A percentile compares a stretch with the other conserved stretches of the same genome.
These are phyloP conservation scores for Pseudocercospora fijiensis DNA, from an alignment of 2,329 filamentous ascomycete species.

Conservation along the genomic window DNA sequence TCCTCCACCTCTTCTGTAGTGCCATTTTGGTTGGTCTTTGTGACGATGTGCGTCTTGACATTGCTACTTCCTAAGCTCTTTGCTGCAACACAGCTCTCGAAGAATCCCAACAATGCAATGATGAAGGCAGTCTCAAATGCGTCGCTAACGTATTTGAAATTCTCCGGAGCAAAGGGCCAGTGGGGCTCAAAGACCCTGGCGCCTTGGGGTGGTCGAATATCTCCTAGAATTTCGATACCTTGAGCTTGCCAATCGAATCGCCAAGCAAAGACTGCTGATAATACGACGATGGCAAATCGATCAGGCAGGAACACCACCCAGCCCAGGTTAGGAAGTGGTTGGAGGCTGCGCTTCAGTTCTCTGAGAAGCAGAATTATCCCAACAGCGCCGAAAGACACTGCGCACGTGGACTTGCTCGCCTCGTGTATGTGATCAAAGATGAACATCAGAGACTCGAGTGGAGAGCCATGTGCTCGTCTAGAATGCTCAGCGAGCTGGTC, in stretches of 20 bases:
- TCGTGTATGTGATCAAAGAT: slow-evolving; percentile 65
- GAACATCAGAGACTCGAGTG: slow-evolving; percentile 80
- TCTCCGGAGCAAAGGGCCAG: slow-evolving; percentile 75
- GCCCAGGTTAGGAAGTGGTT: slow-evolving; percentile 66
- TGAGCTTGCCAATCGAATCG: slow-evolving; percentile 72
- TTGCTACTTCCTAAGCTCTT: slow-evolving; percentile 73
- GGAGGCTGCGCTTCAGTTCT: slow-evolving; percentile 75
- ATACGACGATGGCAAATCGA: slow-evolving; percentile 81
- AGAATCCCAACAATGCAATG: slow-evolving; percentile 94
- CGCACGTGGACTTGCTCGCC: slow-evolving; percentile 71
- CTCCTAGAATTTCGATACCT: slow-evolving; percentile 80
- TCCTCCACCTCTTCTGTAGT: slow-evolving; percentile 36
- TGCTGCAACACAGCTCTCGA: slow-evolving; percentile 93
- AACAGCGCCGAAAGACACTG: slow-evolving; percentile 77
- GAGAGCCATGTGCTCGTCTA: slow-evolving; percentile 77
- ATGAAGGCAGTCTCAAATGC: slow-evolving; percentile 89
- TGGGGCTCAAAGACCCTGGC: slow-evolving; percentile 75
- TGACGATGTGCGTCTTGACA: slow-evolving; percentile 48
- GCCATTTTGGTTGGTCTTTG: slow-evolving; percentile 44
- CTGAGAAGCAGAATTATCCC: slow-evolving; percentile 81
- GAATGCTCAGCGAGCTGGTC: slow-evolving; percentile 61
- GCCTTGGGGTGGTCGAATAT: slow-evolving; percentile 64
- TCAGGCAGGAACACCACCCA: slow-evolving; percentile 86
- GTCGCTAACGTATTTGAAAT: slow-evolving; percentile 79
- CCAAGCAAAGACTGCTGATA: slow-evolving; percentile 79